Evolutionary conservation across 2,329 filamentous ascomycete species (phyloP).

Genomic region (Monosporascus sp.): DNA sequence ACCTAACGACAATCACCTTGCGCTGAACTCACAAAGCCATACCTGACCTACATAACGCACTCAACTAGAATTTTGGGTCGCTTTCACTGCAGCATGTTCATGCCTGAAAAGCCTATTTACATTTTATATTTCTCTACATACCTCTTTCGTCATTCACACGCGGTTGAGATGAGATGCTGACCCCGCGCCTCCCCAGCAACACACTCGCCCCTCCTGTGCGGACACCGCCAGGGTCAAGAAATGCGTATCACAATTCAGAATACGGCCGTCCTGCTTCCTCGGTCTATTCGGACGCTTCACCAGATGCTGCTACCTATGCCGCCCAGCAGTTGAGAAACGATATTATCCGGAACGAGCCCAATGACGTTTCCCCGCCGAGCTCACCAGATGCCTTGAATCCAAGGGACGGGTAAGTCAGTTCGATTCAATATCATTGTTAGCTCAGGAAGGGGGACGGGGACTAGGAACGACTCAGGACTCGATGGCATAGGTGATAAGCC

Average conservation of each 20-base stretch:
- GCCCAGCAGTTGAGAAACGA: slow-evolving; percentile 21
- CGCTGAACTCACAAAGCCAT: not conserved
- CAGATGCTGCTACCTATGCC: slow-evolving; percentile 28
- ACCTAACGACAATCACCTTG: not conserved
- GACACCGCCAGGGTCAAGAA: slow-evolving; percentile 30
- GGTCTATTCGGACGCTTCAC: slow-evolving; percentile 54
- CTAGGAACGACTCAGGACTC: slow-evolving; percentile 1
- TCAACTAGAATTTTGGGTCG: not conserved
- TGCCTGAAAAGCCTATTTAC: not conserved
- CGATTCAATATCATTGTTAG: slow-evolving; percentile 6
- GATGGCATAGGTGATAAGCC: not conserved
- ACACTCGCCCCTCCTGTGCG: slow-evolving; percentile 24
- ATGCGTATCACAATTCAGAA: slow-evolving; percentile 25
- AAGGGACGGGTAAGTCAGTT: slow-evolving; percentile 35
- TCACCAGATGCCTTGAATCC: slow-evolving; percentile 43
- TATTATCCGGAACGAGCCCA: slow-evolving; percentile 16
- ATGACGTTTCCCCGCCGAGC: slow-evolving; percentile 51
- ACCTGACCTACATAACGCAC: not conserved
- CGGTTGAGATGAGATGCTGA: slow-evolving; percentile 16
- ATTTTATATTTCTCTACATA: not conserved
- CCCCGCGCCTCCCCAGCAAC: slow-evolving; percentile 20
- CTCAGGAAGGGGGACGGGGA: slow-evolving; percentile 1
- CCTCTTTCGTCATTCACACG: not conserved
- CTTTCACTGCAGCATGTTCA: not conserved
- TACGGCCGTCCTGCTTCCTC: slow-evolving; percentile 51